Evolutionary conservation across 1,139 yeast genomes (phyloP).

Genomic region (Insectozyma bohioensis): DNA sequence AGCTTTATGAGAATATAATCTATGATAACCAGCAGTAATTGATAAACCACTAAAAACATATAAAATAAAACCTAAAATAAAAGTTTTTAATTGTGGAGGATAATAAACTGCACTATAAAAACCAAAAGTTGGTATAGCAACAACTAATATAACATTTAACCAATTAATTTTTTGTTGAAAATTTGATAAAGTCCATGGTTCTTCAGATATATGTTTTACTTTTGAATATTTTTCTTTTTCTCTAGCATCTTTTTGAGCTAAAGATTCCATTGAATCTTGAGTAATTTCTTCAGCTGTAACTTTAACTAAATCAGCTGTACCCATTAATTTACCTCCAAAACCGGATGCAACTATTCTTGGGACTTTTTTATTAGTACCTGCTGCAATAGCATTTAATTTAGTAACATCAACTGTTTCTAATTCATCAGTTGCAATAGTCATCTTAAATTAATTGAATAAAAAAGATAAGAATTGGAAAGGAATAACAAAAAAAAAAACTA

Average conservation of each 20-base stretch:
- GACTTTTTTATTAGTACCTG: slow-evolving; percentile 73
- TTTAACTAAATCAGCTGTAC: slow-evolving; percentile 67
- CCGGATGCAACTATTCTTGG: slow-evolving; percentile 78
- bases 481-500: too few relatives aligned
- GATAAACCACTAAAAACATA: slow-evolving; percentile 80
- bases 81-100: slow-evolving; percentile 62
- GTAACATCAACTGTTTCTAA: slow-evolving; percentile 65
- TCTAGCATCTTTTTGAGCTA: slow-evolving; percentile 55
- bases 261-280: slow-evolving; percentile 47
- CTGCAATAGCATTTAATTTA: slow-evolving; percentile 81
- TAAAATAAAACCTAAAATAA: slow-evolving; percentile 56
- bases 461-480: not conserved
- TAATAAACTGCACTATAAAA: slow-evolving; percentile 44
- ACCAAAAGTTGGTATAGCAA: slow-evolving; percentile 69
- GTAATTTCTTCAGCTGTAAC: slow-evolving; percentile 66
- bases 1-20: slow-evolving; percentile 80
- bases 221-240: slow-evolving; percentile 49
- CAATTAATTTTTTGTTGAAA: slow-evolving; percentile 92
- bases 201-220: slow-evolving; percentile 78
- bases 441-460: not conserved
- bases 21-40: slow-evolving; percentile 84
- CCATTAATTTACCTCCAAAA: slow-evolving; percentile 76
- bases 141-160: slow-evolving; percentile 82
- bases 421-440: slow-evolving; percentile 11
- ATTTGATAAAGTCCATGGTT: slow-evolving; percentile 82